Evolutionary conservation across 2,329 filamentous ascomycete species (phyloP).

Genomic region (Trichoderma koningiopsis): DNA sequence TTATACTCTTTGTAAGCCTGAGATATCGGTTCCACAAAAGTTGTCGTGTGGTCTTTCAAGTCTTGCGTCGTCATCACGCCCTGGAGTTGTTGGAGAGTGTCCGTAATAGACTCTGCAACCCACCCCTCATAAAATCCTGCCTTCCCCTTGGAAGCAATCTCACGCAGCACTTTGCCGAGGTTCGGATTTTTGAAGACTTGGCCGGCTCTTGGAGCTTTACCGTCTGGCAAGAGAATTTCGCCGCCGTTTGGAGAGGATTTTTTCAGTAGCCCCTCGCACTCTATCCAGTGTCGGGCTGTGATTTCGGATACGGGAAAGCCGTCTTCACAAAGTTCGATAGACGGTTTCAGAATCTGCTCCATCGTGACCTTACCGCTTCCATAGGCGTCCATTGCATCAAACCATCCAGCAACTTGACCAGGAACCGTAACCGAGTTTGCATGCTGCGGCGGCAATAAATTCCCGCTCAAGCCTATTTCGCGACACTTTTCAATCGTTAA

Average conservation of each 20-base stretch:
- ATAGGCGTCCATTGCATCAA: constrained; percentile 9
- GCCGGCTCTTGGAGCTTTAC: constrained; percentile 11
- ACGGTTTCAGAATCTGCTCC: background rate
- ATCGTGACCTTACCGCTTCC: constrained; percentile 16
- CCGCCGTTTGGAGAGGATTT: constrained; percentile 4
- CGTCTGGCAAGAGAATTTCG: background rate
- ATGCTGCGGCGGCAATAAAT: constrained; percentile 3
- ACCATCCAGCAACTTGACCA: constrained; percentile 15
- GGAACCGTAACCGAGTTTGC: constrained; percentile 16
- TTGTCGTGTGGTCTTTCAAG: constrained; percentile 8
- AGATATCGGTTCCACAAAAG: constrained; percentile 15
- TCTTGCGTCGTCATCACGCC: constrained; percentile 17
- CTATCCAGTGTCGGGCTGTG: constrained; percentile 18
- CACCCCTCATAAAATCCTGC: constrained; percentile 18
- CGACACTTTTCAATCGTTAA: constrained; percentile 14
- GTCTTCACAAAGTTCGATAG: constrained; percentile 19
- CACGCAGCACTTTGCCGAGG: constrained; percentile 10
- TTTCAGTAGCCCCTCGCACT: constrained; percentile 10
- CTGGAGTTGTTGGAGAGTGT: background rate
- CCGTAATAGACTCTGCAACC: constrained; percentile 16
- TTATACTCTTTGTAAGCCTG: constrained; percentile 1
- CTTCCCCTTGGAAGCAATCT: constrained; percentile 11
- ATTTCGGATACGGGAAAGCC: constrained; percentile 16
- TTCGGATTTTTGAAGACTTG: constrained; percentile 17
- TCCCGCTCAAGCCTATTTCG: constrained; percentile 12